Evolutionary conservation across 306 rosid species (phyloP), one percentile per base, ranked within the genome.

Genomic region (Citrullus colocynthis): DNA sequence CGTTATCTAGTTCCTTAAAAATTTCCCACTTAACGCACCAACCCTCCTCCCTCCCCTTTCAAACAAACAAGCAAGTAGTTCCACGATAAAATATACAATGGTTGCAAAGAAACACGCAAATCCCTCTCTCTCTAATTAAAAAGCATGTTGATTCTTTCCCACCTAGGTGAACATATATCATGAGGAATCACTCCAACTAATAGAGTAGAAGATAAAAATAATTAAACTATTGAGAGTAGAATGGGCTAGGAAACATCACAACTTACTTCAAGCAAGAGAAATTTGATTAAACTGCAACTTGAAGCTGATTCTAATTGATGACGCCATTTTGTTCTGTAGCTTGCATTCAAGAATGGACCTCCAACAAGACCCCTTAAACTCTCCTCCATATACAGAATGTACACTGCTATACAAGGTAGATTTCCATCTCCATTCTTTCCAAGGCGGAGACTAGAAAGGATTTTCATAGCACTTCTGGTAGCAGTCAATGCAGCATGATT

Each of bases 401-500:
- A 92, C 52, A 91, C 84, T 61, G 93, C 91, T 62, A 95, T 88
- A 88, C 98, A 84, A 79, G 88, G 88, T 83, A 90, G 85, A 80
- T 69, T 84, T 77, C 97, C 97, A 80, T 89, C 97, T 85, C 88
- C 91, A 84, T 79, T 91, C 87, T 88, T 92, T 24, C 89, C 72
- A 21, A 89, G 81, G 78, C 91, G 81, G 79, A 92, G 88, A 78
- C 88, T 80, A 24, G 91, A 74, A 81, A 95, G 91, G 79, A 84
- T 69, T 89, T 85, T 92, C 86, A 79, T 72, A n/a, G 98, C 96
- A 83, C 93, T 85, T 88, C 91, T 95, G 55, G 97, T 90, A 78
- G 89, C 99, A 89, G 84, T 78, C 85, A 95, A 59, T 81, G 84
- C 88, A 78, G 97, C 96, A 80, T 95, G 99, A 86, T 95, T 95